Evolutionary conservation across 1,139 yeast species (phyloP), one percentile per base, ranked within the genome.

Genomic region (Geotrichum reessii): DNA sequence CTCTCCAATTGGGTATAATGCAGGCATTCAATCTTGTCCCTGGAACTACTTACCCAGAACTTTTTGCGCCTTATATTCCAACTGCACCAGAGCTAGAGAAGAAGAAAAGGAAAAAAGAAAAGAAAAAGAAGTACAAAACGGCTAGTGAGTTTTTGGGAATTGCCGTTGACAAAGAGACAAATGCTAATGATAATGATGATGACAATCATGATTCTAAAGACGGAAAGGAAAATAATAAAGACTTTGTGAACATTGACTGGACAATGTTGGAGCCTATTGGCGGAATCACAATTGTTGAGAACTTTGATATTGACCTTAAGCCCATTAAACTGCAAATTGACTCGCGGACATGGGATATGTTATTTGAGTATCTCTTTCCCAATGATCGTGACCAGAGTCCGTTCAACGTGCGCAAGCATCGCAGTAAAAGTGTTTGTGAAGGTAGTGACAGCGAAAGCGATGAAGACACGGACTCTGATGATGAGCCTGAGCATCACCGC

Each of bases 261-360:
- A 79, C 81, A 8, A 78, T 86, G 79, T 75, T 86, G 52, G 85
- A 82, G 47, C 89, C 95, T 0, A 87, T 91, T 56, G 97, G 97
- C 3, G 97, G 97, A 2, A 91, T 91, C 52, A 79, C 85, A 0
- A 83, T 89, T 33, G 73, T 91, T 65, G 80, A 79, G 24, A 75
- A 78, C 49, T 75, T 82, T 60, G 72, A 74, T 12, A 74, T 82
- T 50, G 65, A 74, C 4, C 69, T 88, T 42, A 83, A 82, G 63
- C 96, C 97, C 0, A 69, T 90, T 57, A 81, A 82, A 63, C 74
- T 91, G 40, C 90, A 87, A 66, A 73, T 91, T 64, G 97, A 91
- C 65, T 85, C 85, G 66, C 73, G 74, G 2, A 81, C 92, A 0
- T 86, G 90, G 0, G 81, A 81, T 60, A 77, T 76, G 59, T 67